Percentiles rank a stretch among this genome's conserved stretches.
These are phyloP conservation scores for Zanthoxylum bungeanum DNA, from an alignment of 345 rosid species.

Conservation along the genomic window DNA sequence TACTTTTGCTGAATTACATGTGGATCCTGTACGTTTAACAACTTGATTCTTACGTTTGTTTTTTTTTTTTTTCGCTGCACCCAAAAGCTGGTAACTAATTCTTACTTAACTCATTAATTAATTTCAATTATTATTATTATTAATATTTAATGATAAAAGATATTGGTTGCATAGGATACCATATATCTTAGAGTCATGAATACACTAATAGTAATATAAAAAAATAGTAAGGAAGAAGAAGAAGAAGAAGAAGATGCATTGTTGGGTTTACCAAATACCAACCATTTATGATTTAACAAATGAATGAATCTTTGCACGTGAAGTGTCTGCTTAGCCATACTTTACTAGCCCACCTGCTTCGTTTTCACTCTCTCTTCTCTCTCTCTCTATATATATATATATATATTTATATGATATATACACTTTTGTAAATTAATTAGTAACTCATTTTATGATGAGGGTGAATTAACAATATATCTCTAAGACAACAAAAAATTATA, in stretches of 20 bases:
- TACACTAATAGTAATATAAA: background rate
- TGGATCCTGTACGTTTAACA: background rate
- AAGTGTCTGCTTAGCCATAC: slow-evolving; percentile 18
- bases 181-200: background rate
- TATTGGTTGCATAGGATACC: slow-evolving; percentile 7
- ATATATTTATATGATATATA: too few relatives aligned
- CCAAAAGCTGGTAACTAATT: slow-evolving; percentile 3
- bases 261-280: slow-evolving; percentile 30
- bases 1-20: slow-evolving; percentile 7
- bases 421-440: too few relatives aligned
- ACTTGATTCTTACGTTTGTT: background rate
- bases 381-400: too few relatives aligned
- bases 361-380: too few relatives aligned
- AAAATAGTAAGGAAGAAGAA: background rate
- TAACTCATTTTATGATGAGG: too few relatives aligned
- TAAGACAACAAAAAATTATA: too few relatives aligned
- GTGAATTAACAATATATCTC: too few relatives aligned
- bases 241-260: background rate
- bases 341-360: background rate
- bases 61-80: too few relatives aligned
- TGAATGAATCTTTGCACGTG: slow-evolving; percentile 40
- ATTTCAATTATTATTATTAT: too few relatives aligned
- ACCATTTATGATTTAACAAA: slow-evolving; percentile 2
- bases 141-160: background rate
- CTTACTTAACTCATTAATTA: background rate